A percentile compares a stretch with the other conserved stretches of the same genome.
phyloP scores from a whole-genome alignment of 169 alveolate species.

The Plasmodium billcollinsi region DNA sequence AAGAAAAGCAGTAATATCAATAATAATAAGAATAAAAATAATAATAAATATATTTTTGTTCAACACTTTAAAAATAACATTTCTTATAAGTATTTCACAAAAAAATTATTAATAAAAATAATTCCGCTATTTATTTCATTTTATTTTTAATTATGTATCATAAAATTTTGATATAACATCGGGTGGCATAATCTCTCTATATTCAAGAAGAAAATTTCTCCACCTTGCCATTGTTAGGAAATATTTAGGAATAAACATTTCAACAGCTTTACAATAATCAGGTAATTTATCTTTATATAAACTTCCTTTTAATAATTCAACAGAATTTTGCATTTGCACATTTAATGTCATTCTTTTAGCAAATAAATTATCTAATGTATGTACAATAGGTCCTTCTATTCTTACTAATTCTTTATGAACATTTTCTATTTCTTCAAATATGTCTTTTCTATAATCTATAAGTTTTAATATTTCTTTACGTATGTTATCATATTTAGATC shows the following conservation, averaged over 20 bases:
- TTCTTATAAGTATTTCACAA: no score
- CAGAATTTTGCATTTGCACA: constrained; percentile 33
- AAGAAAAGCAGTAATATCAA: no score
- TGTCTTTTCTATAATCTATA: constrained; percentile 11
- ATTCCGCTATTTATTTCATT: no score
- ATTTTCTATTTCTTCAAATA: neutral
- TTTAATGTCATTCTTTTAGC: constrained; percentile 26
- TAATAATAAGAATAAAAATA: no score
- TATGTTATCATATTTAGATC: constrained; percentile 2
- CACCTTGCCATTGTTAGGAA: constrained; percentile 33
- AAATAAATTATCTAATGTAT: constrained; percentile 13
- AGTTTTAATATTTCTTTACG: constrained; percentile 21
- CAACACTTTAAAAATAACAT: no score
- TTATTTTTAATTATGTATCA: no score
- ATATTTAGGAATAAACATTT: constrained; percentile 22
- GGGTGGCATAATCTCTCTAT: constrained; percentile 13
- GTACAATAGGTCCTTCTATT: constrained; percentile 17
- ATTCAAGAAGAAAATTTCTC: constrained; percentile 9
- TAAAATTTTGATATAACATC: constrained; percentile 16
- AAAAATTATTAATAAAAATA: no score
- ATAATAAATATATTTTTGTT: no score
- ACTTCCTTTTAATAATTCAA: constrained; percentile 1
- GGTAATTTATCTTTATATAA: constrained; percentile 31
- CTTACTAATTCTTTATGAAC: constrained; percentile 21
- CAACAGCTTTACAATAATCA: constrained; percentile 16